A percentile compares a stretch with the other conserved stretches of the same genome.
Conservation (phyloP, 1,139 yeast species). For the Hemisphaericaspora lyxosophila region DNA sequence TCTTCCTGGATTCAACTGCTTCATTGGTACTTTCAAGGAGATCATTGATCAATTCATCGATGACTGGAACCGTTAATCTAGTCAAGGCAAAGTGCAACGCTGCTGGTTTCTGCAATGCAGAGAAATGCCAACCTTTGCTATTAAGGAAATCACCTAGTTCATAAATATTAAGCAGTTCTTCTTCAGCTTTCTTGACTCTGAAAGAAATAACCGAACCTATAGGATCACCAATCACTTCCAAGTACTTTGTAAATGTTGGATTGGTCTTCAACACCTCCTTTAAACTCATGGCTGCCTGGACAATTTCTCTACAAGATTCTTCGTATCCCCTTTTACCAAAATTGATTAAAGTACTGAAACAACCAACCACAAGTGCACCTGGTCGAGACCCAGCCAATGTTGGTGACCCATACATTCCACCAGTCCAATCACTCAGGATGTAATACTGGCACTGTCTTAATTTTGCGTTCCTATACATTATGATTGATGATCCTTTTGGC, state of each 20-base stretch:
- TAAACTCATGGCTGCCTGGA: constrained; percentile 60
- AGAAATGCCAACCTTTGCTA: constrained; percentile 84
- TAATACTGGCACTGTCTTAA: constrained; percentile 83
- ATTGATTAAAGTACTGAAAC: constrained; percentile 89
- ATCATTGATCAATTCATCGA: constrained; percentile 60
- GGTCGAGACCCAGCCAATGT: constrained; percentile 97
- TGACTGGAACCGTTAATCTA: constrained; percentile 59
- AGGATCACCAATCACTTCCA: constrained; percentile 80
- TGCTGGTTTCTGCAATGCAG: constrained; percentile 83
- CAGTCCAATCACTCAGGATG: constrained; percentile 82
- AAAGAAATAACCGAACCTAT: constrained; percentile 79
- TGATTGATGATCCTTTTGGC: constrained; percentile 92
- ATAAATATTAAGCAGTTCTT: constrained; percentile 57
- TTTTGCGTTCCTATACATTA: constrained; percentile 74
- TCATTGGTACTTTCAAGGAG: constrained; percentile 50
- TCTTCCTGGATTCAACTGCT: constrained; percentile 31
- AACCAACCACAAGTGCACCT: constrained; percentile 94
- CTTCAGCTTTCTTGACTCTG: constrained; percentile 39
- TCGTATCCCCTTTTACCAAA: constrained; percentile 81
- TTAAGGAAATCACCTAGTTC: constrained; percentile 69
- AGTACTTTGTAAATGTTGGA: constrained; percentile 42
- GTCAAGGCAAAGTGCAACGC: constrained; percentile 92
- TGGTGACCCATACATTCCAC: constrained; percentile 95
- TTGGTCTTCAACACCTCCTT: constrained; percentile 44
- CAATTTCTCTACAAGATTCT: constrained; percentile 64